These are phyloP conservation scores for Acanthamoeba quina DNA, from an alignment of 208 protist species.

Conservation along the genomic window DNA sequence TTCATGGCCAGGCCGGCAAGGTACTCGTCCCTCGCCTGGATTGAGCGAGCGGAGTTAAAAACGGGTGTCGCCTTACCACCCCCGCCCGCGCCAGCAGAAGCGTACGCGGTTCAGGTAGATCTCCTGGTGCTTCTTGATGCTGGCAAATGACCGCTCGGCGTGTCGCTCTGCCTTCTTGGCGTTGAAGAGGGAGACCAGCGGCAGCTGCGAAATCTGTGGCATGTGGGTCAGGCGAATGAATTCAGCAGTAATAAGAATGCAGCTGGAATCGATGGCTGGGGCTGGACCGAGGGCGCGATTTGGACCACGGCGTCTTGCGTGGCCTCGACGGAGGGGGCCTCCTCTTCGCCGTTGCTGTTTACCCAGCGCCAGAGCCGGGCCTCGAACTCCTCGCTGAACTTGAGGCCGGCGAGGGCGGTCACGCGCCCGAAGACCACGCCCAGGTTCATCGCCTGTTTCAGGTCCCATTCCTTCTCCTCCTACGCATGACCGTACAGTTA, in stretches of 20 bases:
- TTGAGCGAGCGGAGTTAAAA: neutral
- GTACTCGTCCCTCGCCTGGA: constrained; percentile 62
- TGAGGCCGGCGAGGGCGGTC: constrained; percentile 1
- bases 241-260: neutral
- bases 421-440: constrained; percentile 54
- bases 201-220: constrained; percentile 41
- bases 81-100: neutral
- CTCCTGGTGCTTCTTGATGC: constrained; percentile 64
- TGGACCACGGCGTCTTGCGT: neutral
- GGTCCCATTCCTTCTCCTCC: neutral
- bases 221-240: neutral
- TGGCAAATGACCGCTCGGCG: constrained; percentile 44
- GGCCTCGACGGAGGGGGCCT: neutral
- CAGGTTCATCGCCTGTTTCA: neutral
- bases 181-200: constrained; percentile 50
- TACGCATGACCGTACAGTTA: neutral
- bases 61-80: neutral
- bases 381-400: constrained; percentile 50
- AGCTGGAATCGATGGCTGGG: neutral
- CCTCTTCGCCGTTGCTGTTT: neutral
- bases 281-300: neutral
- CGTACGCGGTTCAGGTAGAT: neutral
- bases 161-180: constrained; percentile 62
- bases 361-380: constrained; percentile 43
- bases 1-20: constrained; percentile 53